Evolutionary conservation across 2,329 filamentous ascomycete species (phyloP).

Genomic region (Aspergillus sp.): DNA sequence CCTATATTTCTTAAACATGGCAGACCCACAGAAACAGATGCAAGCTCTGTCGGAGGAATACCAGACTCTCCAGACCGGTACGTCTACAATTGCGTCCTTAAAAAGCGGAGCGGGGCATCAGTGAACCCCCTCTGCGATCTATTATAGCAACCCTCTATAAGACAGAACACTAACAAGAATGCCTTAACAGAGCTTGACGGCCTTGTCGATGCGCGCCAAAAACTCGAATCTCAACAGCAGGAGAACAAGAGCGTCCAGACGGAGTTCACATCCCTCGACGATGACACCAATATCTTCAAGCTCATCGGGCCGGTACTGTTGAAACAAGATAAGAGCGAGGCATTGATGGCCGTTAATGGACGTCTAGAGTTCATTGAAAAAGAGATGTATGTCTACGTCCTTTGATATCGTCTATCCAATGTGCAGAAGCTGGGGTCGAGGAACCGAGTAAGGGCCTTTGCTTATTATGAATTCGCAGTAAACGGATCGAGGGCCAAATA

Average conservation of each 20-base stretch:
- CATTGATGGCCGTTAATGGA: constrained; percentile 85
- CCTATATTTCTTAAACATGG: constrained; percentile 52
- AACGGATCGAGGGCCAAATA: constrained; percentile 67
- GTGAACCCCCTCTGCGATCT: not conserved
- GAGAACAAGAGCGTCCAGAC: constrained; percentile 88
- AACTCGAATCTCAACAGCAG: constrained; percentile 86
- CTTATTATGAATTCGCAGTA: constrained; percentile 43
- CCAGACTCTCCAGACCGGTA: constrained; percentile 81
- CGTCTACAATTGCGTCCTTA: constrained; percentile 14
- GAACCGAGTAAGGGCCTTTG: not conserved
- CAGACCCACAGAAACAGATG: constrained; percentile 71
- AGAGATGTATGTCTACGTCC: constrained; percentile 69
- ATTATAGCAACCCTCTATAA: not conserved
- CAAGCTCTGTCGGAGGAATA: constrained; percentile 86
- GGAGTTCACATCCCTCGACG: constrained; percentile 79
- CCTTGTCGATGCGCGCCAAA: constrained; percentile 77
- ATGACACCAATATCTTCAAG: constrained; percentile 92
- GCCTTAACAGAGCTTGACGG: constrained; percentile 69
- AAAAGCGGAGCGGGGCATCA: not conserved
- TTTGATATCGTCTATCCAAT: not conserved
- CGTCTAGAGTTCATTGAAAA: constrained; percentile 89
- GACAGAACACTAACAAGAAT: not conserved
- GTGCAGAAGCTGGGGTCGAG: not conserved
- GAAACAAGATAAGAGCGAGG: constrained; percentile 92
- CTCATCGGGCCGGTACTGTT: constrained; percentile 87